Percentiles rank a stretch among this genome's conserved stretches.
Evolutionary conservation across 768 basidiomycete genomes (phyloP).

Genomic region (Mycena capillaripes): DNA sequence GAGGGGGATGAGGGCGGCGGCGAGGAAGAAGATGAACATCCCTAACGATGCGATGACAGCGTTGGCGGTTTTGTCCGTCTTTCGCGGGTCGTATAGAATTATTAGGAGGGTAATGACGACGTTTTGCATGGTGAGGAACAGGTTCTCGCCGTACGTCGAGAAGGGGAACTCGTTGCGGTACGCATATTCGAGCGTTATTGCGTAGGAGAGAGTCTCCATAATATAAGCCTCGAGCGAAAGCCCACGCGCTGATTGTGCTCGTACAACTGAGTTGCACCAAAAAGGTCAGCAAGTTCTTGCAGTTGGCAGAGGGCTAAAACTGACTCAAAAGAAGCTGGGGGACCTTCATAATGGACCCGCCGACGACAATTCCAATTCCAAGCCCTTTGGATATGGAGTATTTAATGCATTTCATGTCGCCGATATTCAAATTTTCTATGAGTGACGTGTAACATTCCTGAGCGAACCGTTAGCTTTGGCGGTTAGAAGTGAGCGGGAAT

Average conservation of each 20-base stretch:
- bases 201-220: constrained; percentile 92
- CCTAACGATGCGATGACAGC: constrained; percentile 48
- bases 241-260: constrained; percentile 84
- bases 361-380: constrained; percentile 92
- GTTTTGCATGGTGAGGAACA: constrained; percentile 94
- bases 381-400: constrained; percentile 93
- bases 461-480: constrained; percentile 13
- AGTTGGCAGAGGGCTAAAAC: background rate
- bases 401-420: constrained; percentile 88
- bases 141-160: constrained; percentile 97
- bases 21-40: constrained; percentile 63
- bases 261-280: constrained; percentile 64
- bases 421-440: constrained; percentile 86
- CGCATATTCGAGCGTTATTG: constrained; percentile 91
- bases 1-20: constrained; percentile 40
- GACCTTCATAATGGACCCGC: constrained; percentile 95
- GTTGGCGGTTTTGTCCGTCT: constrained; percentile 45
- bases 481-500: background rate
- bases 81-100: constrained; percentile 69
- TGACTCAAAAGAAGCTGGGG: constrained; percentile 92
- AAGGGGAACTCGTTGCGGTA: constrained; percentile 91
- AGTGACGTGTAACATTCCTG: constrained; percentile 94
- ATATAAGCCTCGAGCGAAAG: constrained; percentile 89
- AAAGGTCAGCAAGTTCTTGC: constrained; percentile 14
- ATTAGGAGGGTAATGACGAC: constrained; percentile 91